Conservation (phyloP, 345 rosid genomes). For the Citrus inodora region DNA sequence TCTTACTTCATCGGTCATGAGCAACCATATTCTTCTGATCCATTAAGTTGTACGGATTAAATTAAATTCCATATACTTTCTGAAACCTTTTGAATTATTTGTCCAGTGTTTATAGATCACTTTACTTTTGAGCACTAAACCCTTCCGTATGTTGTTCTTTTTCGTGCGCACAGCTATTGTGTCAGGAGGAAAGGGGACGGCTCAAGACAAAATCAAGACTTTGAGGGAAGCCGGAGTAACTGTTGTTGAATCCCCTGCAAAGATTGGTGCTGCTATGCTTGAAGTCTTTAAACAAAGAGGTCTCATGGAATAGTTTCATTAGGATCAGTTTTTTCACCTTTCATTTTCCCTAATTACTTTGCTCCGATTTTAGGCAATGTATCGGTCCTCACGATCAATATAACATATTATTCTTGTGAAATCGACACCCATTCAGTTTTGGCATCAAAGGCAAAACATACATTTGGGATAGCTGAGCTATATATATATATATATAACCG, state of each 20-base stretch:
- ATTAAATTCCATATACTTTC: too few relatives aligned
- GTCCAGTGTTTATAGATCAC: not conserved
- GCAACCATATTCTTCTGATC: not conserved
- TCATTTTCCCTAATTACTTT: not conserved
- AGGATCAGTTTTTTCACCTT: not conserved
- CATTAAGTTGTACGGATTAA: too few relatives aligned
- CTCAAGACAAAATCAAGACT: slow-evolving; percentile 86
- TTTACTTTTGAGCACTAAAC: not conserved
- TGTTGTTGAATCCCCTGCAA: slow-evolving; percentile 94
- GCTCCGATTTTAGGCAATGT: not conserved
- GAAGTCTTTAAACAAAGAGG: slow-evolving; percentile 79
- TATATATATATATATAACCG: too few relatives aligned
- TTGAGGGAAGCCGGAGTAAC: slow-evolving; percentile 84
- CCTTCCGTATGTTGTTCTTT: not conserved
- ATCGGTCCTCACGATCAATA: not conserved
- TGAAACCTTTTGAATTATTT: not conserved
- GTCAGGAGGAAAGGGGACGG: slow-evolving; percentile 94
- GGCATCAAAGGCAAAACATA: not conserved
- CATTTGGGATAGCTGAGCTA: not conserved
- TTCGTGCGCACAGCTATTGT: slow-evolving; percentile 61
- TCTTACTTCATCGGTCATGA: not conserved
- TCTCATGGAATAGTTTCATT: slow-evolving; percentile 12
- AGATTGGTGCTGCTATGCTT: slow-evolving; percentile 76
- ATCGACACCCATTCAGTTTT: not conserved
- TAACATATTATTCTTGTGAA: not conserved